Conservation (phyloP, 495 filamentous ascomycete species). For the Glutinoglossum americanum region DNA sequence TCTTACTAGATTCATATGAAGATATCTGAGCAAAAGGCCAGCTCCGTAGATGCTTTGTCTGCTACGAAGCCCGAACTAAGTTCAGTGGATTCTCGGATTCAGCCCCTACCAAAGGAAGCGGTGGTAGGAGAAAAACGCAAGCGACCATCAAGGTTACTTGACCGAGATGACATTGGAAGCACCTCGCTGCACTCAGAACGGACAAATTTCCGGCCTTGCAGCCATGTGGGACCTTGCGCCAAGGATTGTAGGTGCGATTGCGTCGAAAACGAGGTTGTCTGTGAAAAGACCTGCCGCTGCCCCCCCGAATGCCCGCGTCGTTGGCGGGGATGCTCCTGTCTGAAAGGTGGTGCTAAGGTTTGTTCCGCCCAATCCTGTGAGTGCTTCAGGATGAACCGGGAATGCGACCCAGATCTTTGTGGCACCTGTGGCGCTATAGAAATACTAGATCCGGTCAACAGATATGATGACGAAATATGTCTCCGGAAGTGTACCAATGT, state of each 20-base stretch:
- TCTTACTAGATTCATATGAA: not conserved
- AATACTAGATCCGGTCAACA: constrained; percentile 36
- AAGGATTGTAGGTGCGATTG: constrained; percentile 28
- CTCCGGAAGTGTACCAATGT: constrained; percentile 38
- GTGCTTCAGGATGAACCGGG: constrained; percentile 37
- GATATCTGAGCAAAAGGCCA: not conserved
- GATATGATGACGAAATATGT: constrained; percentile 27
- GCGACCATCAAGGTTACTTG: not conserved
- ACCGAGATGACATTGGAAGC: not conserved
- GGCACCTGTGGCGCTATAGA: constrained; percentile 39
- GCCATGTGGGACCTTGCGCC: constrained; percentile 18
- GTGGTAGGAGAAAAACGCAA: not conserved
- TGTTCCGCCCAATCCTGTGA: constrained; percentile 32
- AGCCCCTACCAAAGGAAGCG: not conserved
- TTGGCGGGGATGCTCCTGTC: constrained; percentile 44
- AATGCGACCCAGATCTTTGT: constrained; percentile 53
- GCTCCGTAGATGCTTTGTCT: not conserved
- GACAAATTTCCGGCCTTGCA: constrained; percentile 16
- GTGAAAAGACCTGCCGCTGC: constrained; percentile 47
- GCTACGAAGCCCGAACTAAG: not conserved
- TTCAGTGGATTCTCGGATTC: not conserved
- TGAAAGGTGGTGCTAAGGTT: constrained; percentile 23
- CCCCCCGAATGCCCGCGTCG: constrained; percentile 33
- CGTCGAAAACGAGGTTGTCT: constrained; percentile 29
- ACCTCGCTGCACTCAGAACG: not conserved